Conservation (phyloP, 208 protist species). For the Trypanosoma lewisi region DNA sequence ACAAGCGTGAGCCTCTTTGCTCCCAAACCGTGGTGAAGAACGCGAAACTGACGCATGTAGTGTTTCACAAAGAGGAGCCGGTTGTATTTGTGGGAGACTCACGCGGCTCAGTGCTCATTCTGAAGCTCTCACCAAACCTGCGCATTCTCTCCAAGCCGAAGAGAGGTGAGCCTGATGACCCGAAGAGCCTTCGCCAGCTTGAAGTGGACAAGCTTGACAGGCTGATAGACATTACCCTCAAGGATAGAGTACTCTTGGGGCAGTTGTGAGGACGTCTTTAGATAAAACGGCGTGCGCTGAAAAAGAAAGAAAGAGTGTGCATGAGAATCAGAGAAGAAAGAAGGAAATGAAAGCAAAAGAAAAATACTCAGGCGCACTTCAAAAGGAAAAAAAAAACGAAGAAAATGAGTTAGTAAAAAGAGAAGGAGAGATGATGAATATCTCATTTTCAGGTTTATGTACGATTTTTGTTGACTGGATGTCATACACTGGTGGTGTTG, state of each 20-base stretch:
- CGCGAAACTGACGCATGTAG: conserved; percentile 95
- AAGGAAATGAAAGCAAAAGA: background rate
- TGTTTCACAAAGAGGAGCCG: conserved; percentile 93
- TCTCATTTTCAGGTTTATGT: too few species aligned
- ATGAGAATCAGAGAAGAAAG: background rate
- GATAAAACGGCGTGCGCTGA: background rate
- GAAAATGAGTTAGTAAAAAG: background rate
- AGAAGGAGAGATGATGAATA: too few species aligned
- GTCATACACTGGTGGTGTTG: too few species aligned
- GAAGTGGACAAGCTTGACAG: conserved; percentile 90
- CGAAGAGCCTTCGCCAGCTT: conserved; percentile 47
- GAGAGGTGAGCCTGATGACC: conserved; percentile 75
- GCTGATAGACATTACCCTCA: conserved; percentile 89
- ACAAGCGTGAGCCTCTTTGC: conserved; percentile 96
- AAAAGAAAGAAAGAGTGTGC: background rate
- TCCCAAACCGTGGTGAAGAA: conserved; percentile 96
- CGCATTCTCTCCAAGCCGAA: conserved; percentile 75
- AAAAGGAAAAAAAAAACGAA: background rate
- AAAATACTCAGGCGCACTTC: too few species aligned
- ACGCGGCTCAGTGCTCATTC: conserved; percentile 89
- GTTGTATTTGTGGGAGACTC: conserved; percentile 96
- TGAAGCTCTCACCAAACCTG: conserved; percentile 97
- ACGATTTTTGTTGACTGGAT: too few species aligned
- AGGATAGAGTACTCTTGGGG: conserved; percentile 86
- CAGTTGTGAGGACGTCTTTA: conserved; percentile 1